Evolutionary conservation across 1,139 yeast genomes (phyloP).

Genomic region (Geotrichum histeridarum): DNA sequence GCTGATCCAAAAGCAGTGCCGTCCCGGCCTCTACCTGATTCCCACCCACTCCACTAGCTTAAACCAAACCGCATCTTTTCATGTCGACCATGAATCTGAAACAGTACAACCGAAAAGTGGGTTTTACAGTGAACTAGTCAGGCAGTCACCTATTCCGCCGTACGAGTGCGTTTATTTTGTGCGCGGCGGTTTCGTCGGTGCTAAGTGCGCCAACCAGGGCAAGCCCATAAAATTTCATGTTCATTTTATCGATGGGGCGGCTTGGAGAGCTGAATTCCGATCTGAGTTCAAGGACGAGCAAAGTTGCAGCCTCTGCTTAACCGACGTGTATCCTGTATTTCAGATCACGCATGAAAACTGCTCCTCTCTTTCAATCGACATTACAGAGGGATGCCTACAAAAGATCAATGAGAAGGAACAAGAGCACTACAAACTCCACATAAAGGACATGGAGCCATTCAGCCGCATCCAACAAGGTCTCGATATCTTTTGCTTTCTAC

Average conservation of each 20-base stretch:
- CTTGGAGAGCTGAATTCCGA: not conserved
- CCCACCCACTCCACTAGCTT: constrained; percentile 6
- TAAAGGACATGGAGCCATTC: constrained; percentile 5
- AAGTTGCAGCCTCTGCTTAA: not conserved
- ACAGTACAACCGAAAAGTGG: not conserved
- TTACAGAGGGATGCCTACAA: constrained; percentile 12
- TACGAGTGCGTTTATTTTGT: constrained; percentile 18
- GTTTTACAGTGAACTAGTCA: not conserved
- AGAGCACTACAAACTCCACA: constrained; percentile 1
- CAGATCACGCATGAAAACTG: constrained; percentile 12
- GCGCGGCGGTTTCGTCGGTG: constrained; percentile 13
- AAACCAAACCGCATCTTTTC: too few relatives aligned
- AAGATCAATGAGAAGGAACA: constrained; percentile 8
- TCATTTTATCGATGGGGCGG: constrained; percentile 9
- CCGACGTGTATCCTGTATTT: constrained; percentile 15
- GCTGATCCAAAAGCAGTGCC: constrained; percentile 11
- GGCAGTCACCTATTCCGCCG: not conserved
- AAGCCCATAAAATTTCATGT: constrained; percentile 15
- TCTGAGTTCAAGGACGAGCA: not conserved
- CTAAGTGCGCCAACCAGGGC: constrained; percentile 14
- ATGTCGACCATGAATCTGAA: not conserved
- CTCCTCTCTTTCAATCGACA: constrained; percentile 9
- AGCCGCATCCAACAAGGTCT: constrained; percentile 14
- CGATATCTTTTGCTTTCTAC: constrained; percentile 15
- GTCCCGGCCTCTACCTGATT: constrained; percentile 16